Evolutionary conservation across 1,284 basidiomycete genomes (phyloP), one percentile per base, ranked within the genome.

Genomic region (Papiliotrema fonsecae): DNA sequence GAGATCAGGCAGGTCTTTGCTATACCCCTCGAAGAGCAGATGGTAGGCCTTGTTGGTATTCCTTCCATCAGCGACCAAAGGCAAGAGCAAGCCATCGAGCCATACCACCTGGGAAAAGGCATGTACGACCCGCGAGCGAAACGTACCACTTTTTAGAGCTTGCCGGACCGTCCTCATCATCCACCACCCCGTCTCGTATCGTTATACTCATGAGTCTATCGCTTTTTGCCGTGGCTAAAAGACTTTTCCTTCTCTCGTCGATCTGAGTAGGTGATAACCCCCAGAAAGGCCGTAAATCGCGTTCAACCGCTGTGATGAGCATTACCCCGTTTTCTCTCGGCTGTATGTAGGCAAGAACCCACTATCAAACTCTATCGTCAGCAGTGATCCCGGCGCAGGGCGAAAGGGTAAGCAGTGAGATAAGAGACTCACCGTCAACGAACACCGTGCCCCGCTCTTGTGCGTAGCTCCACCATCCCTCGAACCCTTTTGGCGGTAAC

Each of bases 401-500:
- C 26, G 7, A 27, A 10, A n/a, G n/a, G n/a, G n/a, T n/a, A n/a
- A n/a, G n/a, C n/a, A n/a, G n/a, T n/a, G n/a, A n/a, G n/a, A n/a
- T 14, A 10, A 25, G 21, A 31, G 5, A 66, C 69, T 56, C 51
- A 73, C 69, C 72, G 50, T 76, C 74, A 21, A 74, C 65, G 26
- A 76, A 73, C 61, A 67, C 67, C 45, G 75, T 65, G 10, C 64
- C 54, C 49, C 70, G 60, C 14, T 64, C 46, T 54, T 60, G 59
- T 47, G 62, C 64, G 51, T 61, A 72, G 34, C 62, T 39, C 21
- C 31, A 48, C 46, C 73, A 73, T 22, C 53, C 43, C 41, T 77
- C 73, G 47, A 77, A 78, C 0, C 76, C 77, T 46, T 62, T 70
- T 0, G 77, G 77, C 18, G 77, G 77, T 6, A 55, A 47, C 1